phyloP scores from a whole-genome alignment of 129 eudicot species.

The Smallanthus sonchifolius region DNA sequence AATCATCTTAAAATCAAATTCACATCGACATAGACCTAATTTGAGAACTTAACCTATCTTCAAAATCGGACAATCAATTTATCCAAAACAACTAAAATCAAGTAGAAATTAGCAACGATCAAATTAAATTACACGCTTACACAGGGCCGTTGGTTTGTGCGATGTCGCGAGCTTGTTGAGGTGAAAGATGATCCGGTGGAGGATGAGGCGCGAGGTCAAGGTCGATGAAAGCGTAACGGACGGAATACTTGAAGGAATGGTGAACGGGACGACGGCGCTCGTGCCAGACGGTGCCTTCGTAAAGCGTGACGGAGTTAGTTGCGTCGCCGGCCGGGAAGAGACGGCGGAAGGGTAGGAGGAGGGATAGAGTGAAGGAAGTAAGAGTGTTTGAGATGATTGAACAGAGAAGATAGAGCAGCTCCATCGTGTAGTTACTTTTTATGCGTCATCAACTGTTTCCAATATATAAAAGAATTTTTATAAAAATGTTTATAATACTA shows the following conservation, averaged over 20 bases:
- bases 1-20: not conserved
- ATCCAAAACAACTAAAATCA: not conserved
- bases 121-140: conserved; percentile 33
- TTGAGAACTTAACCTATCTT: not conserved
- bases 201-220: conserved; percentile 45
- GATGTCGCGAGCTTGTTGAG: conserved; percentile 52
- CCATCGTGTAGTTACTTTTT: conserved; percentile 38
- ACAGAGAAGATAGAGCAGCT: conserved; percentile 59
- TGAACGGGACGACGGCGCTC: conserved; percentile 95
- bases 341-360: conserved; percentile 46
- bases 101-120: not conserved
- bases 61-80: not conserved
- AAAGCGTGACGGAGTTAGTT: conserved; percentile 36
- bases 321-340: conserved; percentile 33
- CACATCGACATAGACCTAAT: not conserved
- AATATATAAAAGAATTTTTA: not conserved
- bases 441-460: not conserved
- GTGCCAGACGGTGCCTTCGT: conserved; percentile 93
- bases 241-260: conserved; percentile 76
- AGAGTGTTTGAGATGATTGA: conserved; percentile 54
- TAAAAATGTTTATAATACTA: too few relatives aligned
- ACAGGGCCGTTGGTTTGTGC: conserved; percentile 72
- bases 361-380: conserved; percentile 42
- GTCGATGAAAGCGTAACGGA: conserved; percentile 79
- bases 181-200: conserved; percentile 61